These are phyloP conservation scores for Diospyros lotus DNA, from an alignment of 148 eudicot genomes.

Conservation along the genomic window DNA sequence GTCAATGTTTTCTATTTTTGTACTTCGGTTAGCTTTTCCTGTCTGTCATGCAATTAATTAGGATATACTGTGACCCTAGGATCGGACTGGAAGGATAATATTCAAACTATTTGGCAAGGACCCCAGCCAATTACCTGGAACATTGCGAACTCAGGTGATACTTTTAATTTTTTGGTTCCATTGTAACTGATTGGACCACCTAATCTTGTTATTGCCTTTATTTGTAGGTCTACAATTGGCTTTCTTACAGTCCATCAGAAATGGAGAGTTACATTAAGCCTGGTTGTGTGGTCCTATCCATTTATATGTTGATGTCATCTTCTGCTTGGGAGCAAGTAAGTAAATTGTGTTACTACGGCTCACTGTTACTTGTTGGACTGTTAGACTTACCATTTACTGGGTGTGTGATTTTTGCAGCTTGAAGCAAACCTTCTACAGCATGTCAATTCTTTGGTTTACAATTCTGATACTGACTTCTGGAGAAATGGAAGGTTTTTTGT, in stretches of 20 bases:
- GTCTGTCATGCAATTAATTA: background rate
- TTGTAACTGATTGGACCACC: background rate
- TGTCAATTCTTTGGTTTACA: slow-evolving; percentile 43
- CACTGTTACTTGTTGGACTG: slow-evolving; percentile 12
- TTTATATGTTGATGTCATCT: slow-evolving; percentile 58
- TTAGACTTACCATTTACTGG: slow-evolving; percentile 9
- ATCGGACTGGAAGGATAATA: slow-evolving; percentile 73
- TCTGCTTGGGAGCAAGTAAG: slow-evolving; percentile 87
- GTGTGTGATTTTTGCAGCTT: slow-evolving; percentile 42
- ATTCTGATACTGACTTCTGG: slow-evolving; percentile 64
- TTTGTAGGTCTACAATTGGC: slow-evolving; percentile 66
- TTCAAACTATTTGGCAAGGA: slow-evolving; percentile 84
- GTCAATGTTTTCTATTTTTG: background rate
- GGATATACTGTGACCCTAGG: slow-evolving; percentile 25
- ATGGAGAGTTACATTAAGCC: slow-evolving; percentile 91
- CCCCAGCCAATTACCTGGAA: slow-evolving; percentile 66
- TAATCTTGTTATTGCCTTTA: background rate
- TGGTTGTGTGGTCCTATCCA: slow-evolving; percentile 72
- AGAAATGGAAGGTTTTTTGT: slow-evolving; percentile 76
- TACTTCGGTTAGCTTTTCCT: background rate
- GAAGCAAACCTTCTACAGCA: slow-evolving; percentile 48
- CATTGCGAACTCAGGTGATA: slow-evolving; percentile 57
- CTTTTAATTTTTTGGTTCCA: background rate
- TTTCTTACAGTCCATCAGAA: slow-evolving; percentile 71
- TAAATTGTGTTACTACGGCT: slow-evolving; percentile 13